Conservation (phyloP, 2,329 filamentous ascomycete genomes). For the Aspergillus quadrilineatus region DNA sequence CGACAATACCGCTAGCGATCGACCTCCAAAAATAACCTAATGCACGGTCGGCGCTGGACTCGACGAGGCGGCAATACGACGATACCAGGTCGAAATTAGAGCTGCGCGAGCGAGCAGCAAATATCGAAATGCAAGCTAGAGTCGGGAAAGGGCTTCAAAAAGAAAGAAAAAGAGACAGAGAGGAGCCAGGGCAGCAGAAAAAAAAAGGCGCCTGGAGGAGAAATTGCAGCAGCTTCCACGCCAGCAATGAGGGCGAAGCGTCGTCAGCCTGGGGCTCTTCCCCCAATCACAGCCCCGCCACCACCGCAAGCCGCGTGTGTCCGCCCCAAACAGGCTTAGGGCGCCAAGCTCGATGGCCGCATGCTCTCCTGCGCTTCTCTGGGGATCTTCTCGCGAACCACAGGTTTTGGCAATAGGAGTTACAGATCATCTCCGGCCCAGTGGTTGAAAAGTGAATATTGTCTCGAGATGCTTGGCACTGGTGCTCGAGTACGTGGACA, state of each 20-base stretch:
- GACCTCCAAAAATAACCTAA: conserved; percentile 13
- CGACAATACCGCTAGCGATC: conserved; percentile 6
- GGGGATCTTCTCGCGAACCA: neutral
- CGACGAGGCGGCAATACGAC: neutral
- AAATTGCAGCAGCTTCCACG: conserved; percentile 18
- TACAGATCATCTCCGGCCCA: neutral
- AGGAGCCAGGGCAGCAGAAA: conserved; percentile 15
- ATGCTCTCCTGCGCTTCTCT: conserved; percentile 1
- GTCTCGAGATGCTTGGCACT: neutral
- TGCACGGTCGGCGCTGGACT: neutral
- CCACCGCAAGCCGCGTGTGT: conserved; percentile 38
- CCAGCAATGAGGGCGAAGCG: conserved; percentile 29
- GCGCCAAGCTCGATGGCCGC: conserved; percentile 29
- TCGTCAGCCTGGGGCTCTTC: conserved; percentile 36
- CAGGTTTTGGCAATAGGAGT: neutral
- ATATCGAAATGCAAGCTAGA: neutral
- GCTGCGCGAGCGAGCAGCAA: neutral
- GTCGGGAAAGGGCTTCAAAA: conserved; percentile 4
- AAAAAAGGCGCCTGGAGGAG: conserved; percentile 14
- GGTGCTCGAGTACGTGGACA: neutral
- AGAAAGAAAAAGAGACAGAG: conserved; percentile 13
- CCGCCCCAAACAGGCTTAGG: conserved; percentile 29
- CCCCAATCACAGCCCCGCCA: conserved; percentile 37
- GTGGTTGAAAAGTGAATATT: neutral
- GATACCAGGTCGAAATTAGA: neutral